Conservation (phyloP, 1,139 yeast species). For the Casaregolazyma suthepensis region DNA sequence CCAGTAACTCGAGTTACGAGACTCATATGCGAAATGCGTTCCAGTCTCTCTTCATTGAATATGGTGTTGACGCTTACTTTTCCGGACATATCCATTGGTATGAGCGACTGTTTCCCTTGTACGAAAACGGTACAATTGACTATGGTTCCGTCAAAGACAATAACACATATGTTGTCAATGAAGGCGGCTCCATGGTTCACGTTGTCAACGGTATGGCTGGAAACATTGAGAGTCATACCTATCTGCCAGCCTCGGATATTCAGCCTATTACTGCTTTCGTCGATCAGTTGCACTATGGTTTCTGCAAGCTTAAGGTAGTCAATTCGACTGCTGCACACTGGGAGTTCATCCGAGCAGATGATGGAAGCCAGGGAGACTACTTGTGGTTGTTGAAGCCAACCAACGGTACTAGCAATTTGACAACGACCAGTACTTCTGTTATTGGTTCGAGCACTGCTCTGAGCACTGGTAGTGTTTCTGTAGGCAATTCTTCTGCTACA, state of each 20-base stretch:
- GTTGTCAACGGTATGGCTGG: constrained; percentile 14
- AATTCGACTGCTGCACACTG: constrained; percentile 18
- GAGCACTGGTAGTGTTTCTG: neutral
- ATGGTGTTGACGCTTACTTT: constrained; percentile 27
- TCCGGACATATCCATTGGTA: constrained; percentile 31
- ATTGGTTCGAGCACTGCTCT: neutral
- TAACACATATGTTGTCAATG: constrained; percentile 10
- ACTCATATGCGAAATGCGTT: constrained; percentile 24
- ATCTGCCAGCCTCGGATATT: neutral
- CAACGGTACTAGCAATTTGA: neutral
- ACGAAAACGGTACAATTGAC: constrained; percentile 15
- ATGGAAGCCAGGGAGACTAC: constrained; percentile 11
- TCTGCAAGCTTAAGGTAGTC: constrained; percentile 13
- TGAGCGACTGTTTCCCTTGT: constrained; percentile 23
- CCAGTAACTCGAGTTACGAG: constrained; percentile 4
- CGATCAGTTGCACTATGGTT: constrained; percentile 11
- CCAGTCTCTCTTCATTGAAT: constrained; percentile 24
- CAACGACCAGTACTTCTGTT: neutral
- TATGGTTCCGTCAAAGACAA: constrained; percentile 11
- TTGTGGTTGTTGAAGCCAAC: neutral
- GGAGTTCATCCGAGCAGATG: constrained; percentile 19
- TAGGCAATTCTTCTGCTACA: neutral
- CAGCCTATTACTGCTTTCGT: neutral
- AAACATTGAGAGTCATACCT: constrained; percentile 11
- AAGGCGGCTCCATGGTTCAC: constrained; percentile 11